These are phyloP conservation scores for Amylocarpus encephaloides DNA, from an alignment of 2,329 filamentous ascomycete genomes.

Conservation along the genomic window DNA sequence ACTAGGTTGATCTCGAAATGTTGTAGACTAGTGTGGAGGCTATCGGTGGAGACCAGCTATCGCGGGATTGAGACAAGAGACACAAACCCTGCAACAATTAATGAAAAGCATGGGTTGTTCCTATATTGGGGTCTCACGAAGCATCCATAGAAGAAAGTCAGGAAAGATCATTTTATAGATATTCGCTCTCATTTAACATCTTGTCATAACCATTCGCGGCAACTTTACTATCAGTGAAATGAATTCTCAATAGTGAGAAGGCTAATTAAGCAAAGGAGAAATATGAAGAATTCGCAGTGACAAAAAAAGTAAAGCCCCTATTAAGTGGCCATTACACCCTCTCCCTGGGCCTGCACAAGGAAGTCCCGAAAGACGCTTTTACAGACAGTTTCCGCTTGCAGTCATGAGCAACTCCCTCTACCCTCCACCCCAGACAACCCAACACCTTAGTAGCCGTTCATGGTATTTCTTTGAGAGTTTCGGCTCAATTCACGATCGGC, in stretches of 20 bases:
- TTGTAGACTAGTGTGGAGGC: too few relatives aligned
- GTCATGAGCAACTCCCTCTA: conserved; percentile 22
- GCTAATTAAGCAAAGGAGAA: conserved; percentile 34
- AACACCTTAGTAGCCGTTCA: conserved; percentile 85
- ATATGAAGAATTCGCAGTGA: conserved; percentile 26
- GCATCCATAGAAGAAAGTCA: not conserved
- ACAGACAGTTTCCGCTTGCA: conserved; percentile 26
- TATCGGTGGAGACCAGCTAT: too few relatives aligned
- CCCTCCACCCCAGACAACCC: conserved; percentile 8
- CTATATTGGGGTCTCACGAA: conserved; percentile 3
- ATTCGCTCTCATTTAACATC: conserved; percentile 15
- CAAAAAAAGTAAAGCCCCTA: conserved; percentile 28
- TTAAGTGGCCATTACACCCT: conserved; percentile 23
- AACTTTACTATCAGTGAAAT: conserved; percentile 27
- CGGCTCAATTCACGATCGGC: conserved; percentile 95
- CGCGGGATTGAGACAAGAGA: not conserved
- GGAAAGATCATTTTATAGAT: not conserved
- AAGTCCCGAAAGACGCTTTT: conserved; percentile 30
- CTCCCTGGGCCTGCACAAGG: conserved; percentile 26
- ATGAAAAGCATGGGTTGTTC: too few relatives aligned
- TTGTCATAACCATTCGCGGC: conserved; percentile 8
- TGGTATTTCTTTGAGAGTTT: conserved; percentile 93
- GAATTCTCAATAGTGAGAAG: conserved; percentile 31
- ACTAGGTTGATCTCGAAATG: too few relatives aligned
- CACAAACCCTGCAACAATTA: not conserved